Evolutionary conservation across 108 stramenopile genomes (phyloP), one percentile per base, ranked within the genome.

Genomic region (Pseudonitzschia delicatissima): DNA sequence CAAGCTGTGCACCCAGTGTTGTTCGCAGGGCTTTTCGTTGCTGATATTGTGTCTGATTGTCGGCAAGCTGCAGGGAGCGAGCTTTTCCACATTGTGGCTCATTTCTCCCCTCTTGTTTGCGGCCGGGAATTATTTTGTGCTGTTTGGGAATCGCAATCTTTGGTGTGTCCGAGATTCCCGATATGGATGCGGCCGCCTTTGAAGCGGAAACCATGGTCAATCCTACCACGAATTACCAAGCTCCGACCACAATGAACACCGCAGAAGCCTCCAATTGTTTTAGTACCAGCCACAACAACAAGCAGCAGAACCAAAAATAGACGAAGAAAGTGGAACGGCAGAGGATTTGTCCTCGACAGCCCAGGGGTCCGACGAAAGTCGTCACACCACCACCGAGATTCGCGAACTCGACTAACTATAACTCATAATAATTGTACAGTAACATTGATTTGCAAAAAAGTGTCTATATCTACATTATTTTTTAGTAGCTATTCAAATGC

Each of bases 91-190:
- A 11, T 34, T 95, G 0, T 79, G 88, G 78, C 86, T 95, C 36
- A 91, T 95, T 55, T 91, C 86, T 20, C 94, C 94, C 8, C 82
- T 93, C 58, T 68, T 95, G 39, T 64, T 82, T 31, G 80, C 72
- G 51, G 87, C 77, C 71, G 12, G 81, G 85, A 26, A 70, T 88
- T n/a, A 78, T 94, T 35, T 64, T 94, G 1, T 87, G 79, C 48
- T 90, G 90, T 60, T 65, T 92, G 27, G 88, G 85, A 3, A 88
- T 81, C 60, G 87, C 86, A 4, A 95, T 92, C 37, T 95, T 92
- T 68, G 89, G 92, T 45, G 80, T 90, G 50, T 68, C 87, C 4
- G 92, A 85, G 63, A 65, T 76, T 5, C 68, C 73, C 9, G 77
- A 81, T 39, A 80, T 71, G 7, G 71, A 71, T 27, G 81, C 74